Conservation (phyloP, 305 asterid genomes). For the Fraxinus sp. region DNA sequence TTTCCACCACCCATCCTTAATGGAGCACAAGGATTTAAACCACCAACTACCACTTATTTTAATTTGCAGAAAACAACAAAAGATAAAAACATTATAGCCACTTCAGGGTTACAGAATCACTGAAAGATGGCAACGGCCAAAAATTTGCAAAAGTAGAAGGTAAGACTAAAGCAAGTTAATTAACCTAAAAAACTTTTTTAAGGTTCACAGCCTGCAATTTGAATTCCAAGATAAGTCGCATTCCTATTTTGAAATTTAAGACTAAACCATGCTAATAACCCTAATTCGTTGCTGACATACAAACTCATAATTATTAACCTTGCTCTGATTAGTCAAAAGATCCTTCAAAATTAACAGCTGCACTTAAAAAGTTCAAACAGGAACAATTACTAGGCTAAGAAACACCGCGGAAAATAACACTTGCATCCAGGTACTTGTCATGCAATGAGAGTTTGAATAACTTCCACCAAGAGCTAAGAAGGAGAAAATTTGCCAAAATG, state of each 20-base stretch:
- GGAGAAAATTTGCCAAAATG: background rate
- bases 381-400: background rate
- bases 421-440: background rate
- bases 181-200: background rate
- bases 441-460: background rate
- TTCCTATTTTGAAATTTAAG: background rate
- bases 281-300: background rate
- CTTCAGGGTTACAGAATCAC: background rate
- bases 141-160: background rate
- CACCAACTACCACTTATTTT: background rate
- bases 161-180: background rate
- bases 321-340: background rate
- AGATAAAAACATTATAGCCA: background rate
- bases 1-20: background rate
- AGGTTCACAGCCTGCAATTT: background rate
- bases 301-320: background rate
- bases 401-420: background rate
- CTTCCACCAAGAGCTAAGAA: background rate
- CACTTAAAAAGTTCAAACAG: background rate
- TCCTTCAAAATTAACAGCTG: background rate
- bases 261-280: background rate
- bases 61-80: background rate
- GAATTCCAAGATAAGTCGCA: background rate
- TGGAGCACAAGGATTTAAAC: conserved; percentile 6
- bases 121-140: background rate